Evolutionary conservation across 495 filamentous ascomycete species (phyloP).

Genomic region (Lasiosphaeria miniovina): DNA sequence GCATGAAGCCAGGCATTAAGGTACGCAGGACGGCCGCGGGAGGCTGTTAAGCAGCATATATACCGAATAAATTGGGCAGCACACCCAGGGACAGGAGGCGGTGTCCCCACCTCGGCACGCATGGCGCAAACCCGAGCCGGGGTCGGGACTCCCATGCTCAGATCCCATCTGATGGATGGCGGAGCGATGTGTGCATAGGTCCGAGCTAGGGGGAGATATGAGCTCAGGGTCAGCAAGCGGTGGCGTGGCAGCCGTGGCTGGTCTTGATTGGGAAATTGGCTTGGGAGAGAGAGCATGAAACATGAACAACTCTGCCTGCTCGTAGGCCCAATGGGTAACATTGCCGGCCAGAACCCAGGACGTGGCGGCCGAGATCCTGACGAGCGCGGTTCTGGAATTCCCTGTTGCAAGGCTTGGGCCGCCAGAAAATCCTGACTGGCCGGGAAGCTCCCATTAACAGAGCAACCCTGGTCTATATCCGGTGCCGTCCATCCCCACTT

Average conservation of each 20-base stretch:
- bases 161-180: slow-evolving; percentile 4
- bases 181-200: neutral
- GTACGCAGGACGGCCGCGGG: neutral
- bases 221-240: neutral
- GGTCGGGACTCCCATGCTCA: slow-evolving; percentile 8
- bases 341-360: neutral
- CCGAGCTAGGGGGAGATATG: slow-evolving; percentile 4
- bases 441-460: neutral
- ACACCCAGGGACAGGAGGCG: slow-evolving; percentile 3
- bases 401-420: neutral
- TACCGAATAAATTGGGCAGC: slow-evolving; percentile 18
- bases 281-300: slow-evolving; percentile 15
- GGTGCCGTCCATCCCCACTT: neutral
- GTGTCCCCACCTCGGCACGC: slow-evolving; percentile 9
- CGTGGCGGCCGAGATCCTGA: neutral
- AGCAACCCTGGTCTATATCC: neutral
- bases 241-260: slow-evolving; percentile 11
- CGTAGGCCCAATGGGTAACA: slow-evolving; percentile 8
- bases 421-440: neutral
- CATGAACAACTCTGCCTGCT: slow-evolving; percentile 5
- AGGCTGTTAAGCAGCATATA: slow-evolving; percentile 19
- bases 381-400: neutral
- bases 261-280: slow-evolving; percentile 20
- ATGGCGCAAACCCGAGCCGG: slow-evolving; percentile 9
- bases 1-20: neutral